These are phyloP conservation scores for Aspergillus sp. DNA, from an alignment of 2,329 filamentous ascomycete species.

Conservation along the genomic window DNA sequence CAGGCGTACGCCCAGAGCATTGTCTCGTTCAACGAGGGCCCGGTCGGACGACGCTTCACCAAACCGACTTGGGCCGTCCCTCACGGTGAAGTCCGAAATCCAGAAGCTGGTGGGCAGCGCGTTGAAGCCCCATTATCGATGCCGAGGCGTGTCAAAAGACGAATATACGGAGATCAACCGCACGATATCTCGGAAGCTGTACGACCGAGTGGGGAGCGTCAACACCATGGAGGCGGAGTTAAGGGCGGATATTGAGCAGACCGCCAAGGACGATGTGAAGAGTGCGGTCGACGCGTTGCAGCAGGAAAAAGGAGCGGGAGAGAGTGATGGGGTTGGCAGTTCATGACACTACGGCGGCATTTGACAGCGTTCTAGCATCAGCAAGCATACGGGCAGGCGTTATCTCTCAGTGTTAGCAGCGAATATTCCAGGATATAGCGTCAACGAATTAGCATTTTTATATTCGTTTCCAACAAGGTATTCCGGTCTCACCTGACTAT, in stretches of 20 bases:
- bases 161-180: conserved; percentile 91
- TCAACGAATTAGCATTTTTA: no score
- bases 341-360: conserved; percentile 11
- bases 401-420: conserved; percentile 1
- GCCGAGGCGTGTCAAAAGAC: conserved; percentile 70
- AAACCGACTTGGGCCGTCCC: conserved; percentile 56
- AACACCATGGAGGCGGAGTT: conserved; percentile 55
- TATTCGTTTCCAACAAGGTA: no score
- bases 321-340: conserved; percentile 9
- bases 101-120: conserved; percentile 78
- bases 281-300: conserved; percentile 50
- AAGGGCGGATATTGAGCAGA: conserved; percentile 61
- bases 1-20: conserved; percentile 16
- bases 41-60: conserved; percentile 59
- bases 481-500: no score
- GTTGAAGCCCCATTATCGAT: conserved; percentile 72
- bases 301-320: conserved; percentile 12
- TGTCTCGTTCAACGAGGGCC: conserved; percentile 11
- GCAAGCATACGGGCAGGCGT: conserved; percentile 12
- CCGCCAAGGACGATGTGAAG: conserved; percentile 69
- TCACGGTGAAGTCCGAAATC: conserved; percentile 78
- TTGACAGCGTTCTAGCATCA: conserved; percentile 13
- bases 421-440: background rate
- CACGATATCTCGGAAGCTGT: conserved; percentile 77
- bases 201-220: conserved; percentile 54